Base-by-base conservation (phyloP, 2,329 filamentous ascomycete species). In the Ophiobolus disseminans region DNA sequence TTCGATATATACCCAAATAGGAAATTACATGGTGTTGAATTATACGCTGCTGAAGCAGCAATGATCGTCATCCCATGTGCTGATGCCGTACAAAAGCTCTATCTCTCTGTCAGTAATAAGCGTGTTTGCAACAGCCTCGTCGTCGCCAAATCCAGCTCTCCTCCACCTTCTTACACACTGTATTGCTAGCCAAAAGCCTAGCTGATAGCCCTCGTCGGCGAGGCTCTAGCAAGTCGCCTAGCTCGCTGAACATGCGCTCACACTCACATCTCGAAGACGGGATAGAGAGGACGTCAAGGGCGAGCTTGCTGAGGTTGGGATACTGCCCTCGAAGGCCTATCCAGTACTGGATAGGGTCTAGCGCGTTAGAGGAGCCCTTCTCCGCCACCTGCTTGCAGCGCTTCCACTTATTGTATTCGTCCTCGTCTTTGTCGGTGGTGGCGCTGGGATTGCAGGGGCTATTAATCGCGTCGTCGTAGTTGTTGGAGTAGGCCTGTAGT, bases 401-500 rank as follows among this genome's bases (percentile, higher is more conserved):
- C 37, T 39, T 39, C 37, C 21, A 39, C 20, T 21, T 39, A 11
- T 11, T 16, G 14, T 25, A 39, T 21, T 39, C 21, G n/a, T 39
- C 37, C 23, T 39, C 17, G 10, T 39, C 5, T 14, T 20, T 14
- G 5, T 7, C 17, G 4, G 21, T 8, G 5, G 20, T 9, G n/a
- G 5, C 16, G 5, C 4, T 14, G 14, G 20, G 20, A 16, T 39
- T 19, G 37, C 11, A 23, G 11, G 11, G 11, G 23, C 23, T 26
- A 11, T 26, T 11, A 11, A 26, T 26, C 6, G 23, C 23, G 23
- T 26, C 23, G 11, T 26, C 23, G 11, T 7, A 7, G 11, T 26
- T 11, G 23, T 26, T 26, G 11, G 23, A 9, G 20, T n/a, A 13
- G 8, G 17, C 23, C 25, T 13, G 10, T 8, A 9, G 37, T 13